phyloP scores from a whole-genome alignment of 441 rosid species.

The Erodium trifolium region DNA sequence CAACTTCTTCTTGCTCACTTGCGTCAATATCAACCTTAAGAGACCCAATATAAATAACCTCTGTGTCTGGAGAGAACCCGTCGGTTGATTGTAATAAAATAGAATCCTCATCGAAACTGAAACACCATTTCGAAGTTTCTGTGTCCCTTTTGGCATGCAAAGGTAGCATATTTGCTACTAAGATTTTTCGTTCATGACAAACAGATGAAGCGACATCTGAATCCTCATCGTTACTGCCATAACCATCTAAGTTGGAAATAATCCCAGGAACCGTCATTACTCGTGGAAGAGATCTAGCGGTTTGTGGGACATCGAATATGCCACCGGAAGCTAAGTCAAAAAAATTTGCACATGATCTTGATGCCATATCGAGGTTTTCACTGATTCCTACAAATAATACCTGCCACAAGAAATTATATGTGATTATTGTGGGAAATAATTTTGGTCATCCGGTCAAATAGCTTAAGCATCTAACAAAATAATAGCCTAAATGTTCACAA shows the following conservation, averaged over 20 bases:
- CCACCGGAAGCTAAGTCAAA: conserved; percentile 57
- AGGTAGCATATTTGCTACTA: conserved; percentile 80
- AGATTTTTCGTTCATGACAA: conserved; percentile 49
- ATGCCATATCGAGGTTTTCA: conserved; percentile 36
- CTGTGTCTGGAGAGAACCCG: conserved; percentile 63
- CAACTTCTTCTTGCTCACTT: conserved; percentile 70
- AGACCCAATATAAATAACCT: conserved; percentile 70
- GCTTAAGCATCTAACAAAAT: too few relatives aligned
- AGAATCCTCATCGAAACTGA: conserved; percentile 57
- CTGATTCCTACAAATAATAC: conserved; percentile 19
- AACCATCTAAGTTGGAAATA: conserved; percentile 56
- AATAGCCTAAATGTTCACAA: too few relatives aligned
- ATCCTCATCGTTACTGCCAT: conserved; percentile 43
- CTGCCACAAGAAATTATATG: too few relatives aligned
- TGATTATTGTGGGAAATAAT: too few relatives aligned
- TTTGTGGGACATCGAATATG: conserved; percentile 58
- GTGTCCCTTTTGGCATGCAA: conserved; percentile 51
- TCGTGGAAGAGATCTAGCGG: conserved; percentile 65
- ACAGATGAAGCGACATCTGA: conserved; percentile 44
- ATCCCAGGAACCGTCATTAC: conserved; percentile 81
- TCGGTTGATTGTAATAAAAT: conserved; percentile 50
- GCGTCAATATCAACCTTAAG: conserved; percentile 60
- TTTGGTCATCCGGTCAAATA: too few relatives aligned
- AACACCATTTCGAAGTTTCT: conserved; percentile 52
- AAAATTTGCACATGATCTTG: conserved; percentile 52